Percentiles rank a stretch among this genome's conserved stretches.
Conservation (phyloP, 2,329 filamentous ascomycete species). For the Calonectria montana region DNA sequence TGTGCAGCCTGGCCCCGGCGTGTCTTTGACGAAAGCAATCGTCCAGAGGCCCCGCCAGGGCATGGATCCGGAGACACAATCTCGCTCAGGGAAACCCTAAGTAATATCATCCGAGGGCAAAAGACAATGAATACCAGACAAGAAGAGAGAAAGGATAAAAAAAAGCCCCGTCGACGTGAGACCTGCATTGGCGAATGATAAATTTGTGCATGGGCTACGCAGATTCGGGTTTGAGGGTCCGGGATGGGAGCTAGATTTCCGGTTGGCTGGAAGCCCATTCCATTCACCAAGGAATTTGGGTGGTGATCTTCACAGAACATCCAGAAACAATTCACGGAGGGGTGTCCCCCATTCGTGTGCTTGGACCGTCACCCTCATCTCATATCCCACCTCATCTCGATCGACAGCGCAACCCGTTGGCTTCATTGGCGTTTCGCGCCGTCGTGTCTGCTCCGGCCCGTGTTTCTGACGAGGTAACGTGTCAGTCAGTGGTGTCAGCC, state of each 20-base stretch:
- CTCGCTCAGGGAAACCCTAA: background rate
- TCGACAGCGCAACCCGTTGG: constrained; percentile 11
- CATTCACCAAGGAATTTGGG: constrained; percentile 11
- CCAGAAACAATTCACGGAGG: background rate
- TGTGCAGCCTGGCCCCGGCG: background rate
- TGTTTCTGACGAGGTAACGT: constrained; percentile 21
- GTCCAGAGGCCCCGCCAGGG: background rate
- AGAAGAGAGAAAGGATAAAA: background rate
- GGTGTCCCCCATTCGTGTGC: background rate
- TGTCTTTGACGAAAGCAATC: background rate
- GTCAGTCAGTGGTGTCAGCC: constrained; percentile 23
- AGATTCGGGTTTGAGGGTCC: constrained; percentile 13
- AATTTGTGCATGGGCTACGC: constrained; percentile 8
- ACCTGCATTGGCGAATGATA: background rate
- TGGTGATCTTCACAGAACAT: constrained; percentile 5
- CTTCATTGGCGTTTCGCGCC: constrained; percentile 18
- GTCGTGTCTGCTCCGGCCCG: background rate
- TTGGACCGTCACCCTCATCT: background rate
- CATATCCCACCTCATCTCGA: constrained; percentile 13
- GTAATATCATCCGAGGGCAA: background rate
- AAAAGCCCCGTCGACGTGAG: background rate
- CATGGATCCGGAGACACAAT: constrained; percentile 6
- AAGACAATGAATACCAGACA: background rate
- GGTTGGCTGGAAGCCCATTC: constrained; percentile 23
- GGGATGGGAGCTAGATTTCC: constrained; percentile 16